Percentiles rank a stretch among this genome's conserved stretches.
These are phyloP conservation scores for Gracilaria vermiculophylla DNA, from an alignment of 23 red algal species.

Conservation along the genomic window DNA sequence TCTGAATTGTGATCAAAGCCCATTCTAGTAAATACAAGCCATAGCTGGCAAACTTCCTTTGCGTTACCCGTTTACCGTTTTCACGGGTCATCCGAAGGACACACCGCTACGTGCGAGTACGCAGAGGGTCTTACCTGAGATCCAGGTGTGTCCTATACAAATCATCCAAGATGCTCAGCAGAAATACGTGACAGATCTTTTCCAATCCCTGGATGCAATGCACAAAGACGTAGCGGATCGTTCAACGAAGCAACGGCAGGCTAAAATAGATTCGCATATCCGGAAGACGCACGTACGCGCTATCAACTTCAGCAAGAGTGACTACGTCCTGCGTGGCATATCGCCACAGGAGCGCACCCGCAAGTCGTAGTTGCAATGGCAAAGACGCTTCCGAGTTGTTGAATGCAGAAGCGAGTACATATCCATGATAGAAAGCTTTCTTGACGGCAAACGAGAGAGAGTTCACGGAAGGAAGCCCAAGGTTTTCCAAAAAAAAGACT, in stretches of 20 bases:
- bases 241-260: neutral
- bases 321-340: slow-evolving; percentile 21
- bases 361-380: neutral
- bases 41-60: too few relatives aligned
- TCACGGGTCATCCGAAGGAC: neutral
- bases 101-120: neutral
- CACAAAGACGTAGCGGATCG: neutral
- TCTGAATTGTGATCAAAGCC: too few relatives aligned
- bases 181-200: neutral
- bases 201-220: too few relatives aligned
- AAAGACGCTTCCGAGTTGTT: neutral
- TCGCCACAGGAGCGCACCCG: neutral
- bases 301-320: slow-evolving; percentile 1
- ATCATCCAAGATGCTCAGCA: neutral
- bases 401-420: slow-evolving; percentile 24
- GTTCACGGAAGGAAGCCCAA: slow-evolving; percentile 1
- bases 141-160: neutral
- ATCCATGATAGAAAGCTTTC: slow-evolving; percentile 5
- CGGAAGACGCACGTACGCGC: neutral
- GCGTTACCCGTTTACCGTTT: neutral
- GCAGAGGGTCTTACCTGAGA: neutral
- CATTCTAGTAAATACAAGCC: too few relatives aligned
- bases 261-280: neutral
- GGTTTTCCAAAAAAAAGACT: neutral
- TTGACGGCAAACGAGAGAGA: neutral